Percentiles rank a stretch among this genome's conserved stretches.
Conservation (phyloP, 768 basidiomycete species). For the Hygrocybe coccinea region DNA sequence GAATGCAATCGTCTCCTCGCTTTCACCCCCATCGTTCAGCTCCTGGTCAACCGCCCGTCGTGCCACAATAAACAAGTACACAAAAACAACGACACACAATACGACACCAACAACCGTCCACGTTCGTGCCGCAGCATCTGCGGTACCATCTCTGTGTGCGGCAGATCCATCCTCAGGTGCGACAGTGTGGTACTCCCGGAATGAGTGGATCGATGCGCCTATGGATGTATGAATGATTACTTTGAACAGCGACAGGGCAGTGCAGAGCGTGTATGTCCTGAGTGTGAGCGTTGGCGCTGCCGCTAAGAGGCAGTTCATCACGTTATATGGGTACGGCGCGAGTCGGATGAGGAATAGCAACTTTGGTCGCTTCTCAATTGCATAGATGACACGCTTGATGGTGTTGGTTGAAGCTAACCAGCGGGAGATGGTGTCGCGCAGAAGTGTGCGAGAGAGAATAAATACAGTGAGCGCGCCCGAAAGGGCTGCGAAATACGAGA, state of each 20-base stretch:
- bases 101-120: constrained; percentile 67
- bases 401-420: constrained; percentile 68
- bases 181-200: constrained; percentile 56
- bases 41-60: constrained; percentile 56
- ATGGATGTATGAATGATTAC: constrained; percentile 87
- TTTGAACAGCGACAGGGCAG: constrained; percentile 82
- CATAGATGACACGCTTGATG: constrained; percentile 76
- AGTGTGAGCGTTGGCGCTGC: constrained; percentile 79
- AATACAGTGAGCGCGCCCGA: constrained; percentile 77
- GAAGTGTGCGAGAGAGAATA: constrained; percentile 65
- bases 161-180: constrained; percentile 23
- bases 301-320: constrained; percentile 91
- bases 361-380: constrained; percentile 82
- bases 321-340: constrained; percentile 90
- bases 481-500: constrained; percentile 85
- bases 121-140: constrained; percentile 48
- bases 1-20: constrained; percentile 54
- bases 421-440: constrained; percentile 64
- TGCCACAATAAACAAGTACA: constrained; percentile 79
- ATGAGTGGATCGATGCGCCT: constrained; percentile 82
- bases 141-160: constrained; percentile 40
- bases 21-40: constrained; percentile 38
- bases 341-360: constrained; percentile 88
- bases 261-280: constrained; percentile 72
- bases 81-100: constrained; percentile 67